Evolutionary conservation across 176 grass and related monocot genomes (phyloP).

Genomic region (Aechmea fasciata): DNA sequence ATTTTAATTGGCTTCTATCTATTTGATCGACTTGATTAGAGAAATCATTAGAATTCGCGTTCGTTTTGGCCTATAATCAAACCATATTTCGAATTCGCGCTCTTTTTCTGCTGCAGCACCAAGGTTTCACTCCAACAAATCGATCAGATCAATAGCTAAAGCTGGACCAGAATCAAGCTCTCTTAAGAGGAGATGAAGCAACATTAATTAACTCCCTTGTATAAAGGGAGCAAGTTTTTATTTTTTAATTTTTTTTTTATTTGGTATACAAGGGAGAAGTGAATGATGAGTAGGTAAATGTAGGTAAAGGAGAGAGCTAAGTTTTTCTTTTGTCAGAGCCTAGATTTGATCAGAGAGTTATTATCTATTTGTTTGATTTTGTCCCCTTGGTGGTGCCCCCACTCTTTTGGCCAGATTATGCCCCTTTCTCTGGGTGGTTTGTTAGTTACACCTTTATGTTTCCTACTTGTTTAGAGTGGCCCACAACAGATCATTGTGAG

Average conservation of each 20-base stretch:
- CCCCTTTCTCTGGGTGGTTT: background rate
- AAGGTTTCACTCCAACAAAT: constrained; percentile 18
- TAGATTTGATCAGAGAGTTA: background rate
- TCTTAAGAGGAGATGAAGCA: background rate
- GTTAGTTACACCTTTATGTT: background rate
- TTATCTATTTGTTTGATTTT: background rate
- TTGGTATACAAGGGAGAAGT: too few species aligned
- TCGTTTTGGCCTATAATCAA: background rate
- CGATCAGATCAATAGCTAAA: constrained; percentile 8
- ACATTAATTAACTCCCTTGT: background rate
- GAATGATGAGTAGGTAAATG: too few species aligned
- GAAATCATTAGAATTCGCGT: background rate
- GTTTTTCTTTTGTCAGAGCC: background rate
- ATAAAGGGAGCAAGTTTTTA: background rate
- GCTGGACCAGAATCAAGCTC: background rate
- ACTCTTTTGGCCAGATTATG: background rate
- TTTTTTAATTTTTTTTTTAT: too few species aligned
- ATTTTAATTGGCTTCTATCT: background rate
- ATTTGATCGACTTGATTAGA: background rate
- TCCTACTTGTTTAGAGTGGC: background rate
- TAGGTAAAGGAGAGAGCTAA: too few species aligned
- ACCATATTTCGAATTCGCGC: background rate
- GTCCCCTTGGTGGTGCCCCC: background rate
- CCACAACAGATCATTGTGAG: background rate
- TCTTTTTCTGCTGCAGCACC: constrained; percentile 25